phyloP scores from a whole-genome alignment of 73 alveolate species.

The Symbiodinium natans region DNA sequence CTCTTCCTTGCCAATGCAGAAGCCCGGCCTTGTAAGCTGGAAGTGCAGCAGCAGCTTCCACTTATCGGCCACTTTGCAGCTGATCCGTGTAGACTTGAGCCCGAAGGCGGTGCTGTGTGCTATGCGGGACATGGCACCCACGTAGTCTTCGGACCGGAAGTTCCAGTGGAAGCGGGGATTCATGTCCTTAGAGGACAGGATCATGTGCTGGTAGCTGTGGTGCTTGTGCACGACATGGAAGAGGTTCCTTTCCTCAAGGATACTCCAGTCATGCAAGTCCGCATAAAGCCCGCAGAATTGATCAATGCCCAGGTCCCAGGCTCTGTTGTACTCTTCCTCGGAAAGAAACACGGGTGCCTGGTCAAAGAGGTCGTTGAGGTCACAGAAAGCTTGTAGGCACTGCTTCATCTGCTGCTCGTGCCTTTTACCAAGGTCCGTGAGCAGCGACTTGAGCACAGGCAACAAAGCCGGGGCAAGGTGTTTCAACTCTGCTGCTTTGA shows the following conservation, averaged over 20 bases:
- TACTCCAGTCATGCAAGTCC: neutral
- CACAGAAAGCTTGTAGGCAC: no score
- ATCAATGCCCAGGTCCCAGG: neutral
- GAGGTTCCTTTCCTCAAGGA: neutral
- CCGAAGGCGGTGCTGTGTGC: neutral
- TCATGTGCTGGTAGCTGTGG: conserved; percentile 1
- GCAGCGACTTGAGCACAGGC: neutral
- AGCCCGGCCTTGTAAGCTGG: conserved; percentile 42
- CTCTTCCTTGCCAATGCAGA: neutral
- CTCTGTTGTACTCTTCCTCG: neutral
- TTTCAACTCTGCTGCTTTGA: conserved; percentile 19
- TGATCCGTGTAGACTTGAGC: neutral
- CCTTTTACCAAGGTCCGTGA: no score
- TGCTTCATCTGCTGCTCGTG: no score
- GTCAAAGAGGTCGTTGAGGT: no score
- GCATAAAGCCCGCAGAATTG: neutral
- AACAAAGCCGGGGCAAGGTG: conserved; percentile 2
- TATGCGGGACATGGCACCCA: neutral
- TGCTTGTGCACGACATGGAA: neutral
- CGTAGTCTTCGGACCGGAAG: conserved; percentile 14
- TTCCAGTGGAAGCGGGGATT: conserved; percentile 33
- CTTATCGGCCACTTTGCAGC: neutral
- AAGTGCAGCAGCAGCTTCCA: conserved; percentile 5
- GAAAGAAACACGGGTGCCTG: neutral
- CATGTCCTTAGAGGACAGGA: neutral